Base-by-base conservation (phyloP, 139 green algal genomes). In the Micromonas pusilla region DNA sequence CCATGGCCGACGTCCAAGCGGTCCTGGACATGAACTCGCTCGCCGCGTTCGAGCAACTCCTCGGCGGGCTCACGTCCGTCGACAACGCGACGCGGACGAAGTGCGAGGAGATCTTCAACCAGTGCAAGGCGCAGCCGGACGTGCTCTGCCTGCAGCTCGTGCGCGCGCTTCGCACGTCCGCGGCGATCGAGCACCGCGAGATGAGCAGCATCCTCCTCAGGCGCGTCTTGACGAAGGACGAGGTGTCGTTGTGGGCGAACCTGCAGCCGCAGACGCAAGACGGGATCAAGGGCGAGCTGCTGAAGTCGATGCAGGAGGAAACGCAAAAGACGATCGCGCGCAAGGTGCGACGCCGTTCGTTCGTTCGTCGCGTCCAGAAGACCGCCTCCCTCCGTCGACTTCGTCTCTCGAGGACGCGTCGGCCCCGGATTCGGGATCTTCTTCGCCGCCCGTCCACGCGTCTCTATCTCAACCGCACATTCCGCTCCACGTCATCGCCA, bases 61-160 rank as follows among this genome's bases (percentile, higher is more conserved):
- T 97, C 2, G 60, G 73, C 25, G 83, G 89, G 81, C 86, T 98
- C 9, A 86, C 96, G 81, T 89, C 82, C 20, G 78, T 89, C 1
- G 82, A 96, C 38, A 97, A 98, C 75, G 86, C 89, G 1, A 66
- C 67, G 31, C 77, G 92, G 4, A 87, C 86, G 32, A 45, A 80
- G 34, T 92, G 89, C 19, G 92, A 97, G 73, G 57, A 62, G 0
- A n/a, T 93, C 1, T 93, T 94, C 34, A 80, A 89, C 1, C 64
- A 87, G 34, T 93, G 63, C 2, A 91, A 96, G 76, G 82, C 90
- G 73, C 80, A 91, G 23, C 64, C 60, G 0, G 80, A 88, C 52
- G 52, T 57, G 0, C 36, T 80, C 20, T 64, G 68, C 1, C 28
- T 31, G 1, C 63, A 80, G 37, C 68, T 96, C 16, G 66, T 95